phyloP scores from a whole-genome alignment of 306 rosid species.

The Luffa aegyptiaca region DNA sequence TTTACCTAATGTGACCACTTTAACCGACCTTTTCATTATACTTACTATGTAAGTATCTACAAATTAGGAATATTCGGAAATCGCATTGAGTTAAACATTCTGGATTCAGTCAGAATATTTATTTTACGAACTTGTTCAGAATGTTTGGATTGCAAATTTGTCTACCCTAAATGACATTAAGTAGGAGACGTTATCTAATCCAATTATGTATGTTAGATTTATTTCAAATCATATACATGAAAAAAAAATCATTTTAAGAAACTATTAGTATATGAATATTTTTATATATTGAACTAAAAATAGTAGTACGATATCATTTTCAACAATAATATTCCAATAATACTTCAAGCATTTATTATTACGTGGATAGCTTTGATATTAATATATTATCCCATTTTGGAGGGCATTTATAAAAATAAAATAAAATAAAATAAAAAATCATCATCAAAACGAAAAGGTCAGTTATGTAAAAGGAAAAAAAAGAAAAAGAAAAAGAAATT shows the following conservation, averaged over 20 bases:
- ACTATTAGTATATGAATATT: background rate
- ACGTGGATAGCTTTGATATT: background rate
- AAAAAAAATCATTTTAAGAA: background rate
- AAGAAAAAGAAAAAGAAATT: background rate
- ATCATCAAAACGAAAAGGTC: background rate
- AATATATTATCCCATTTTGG: background rate
- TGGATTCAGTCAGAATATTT: background rate
- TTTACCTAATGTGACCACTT: background rate
- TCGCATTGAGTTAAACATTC: background rate
- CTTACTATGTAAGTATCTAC: background rate
- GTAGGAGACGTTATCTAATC: background rate
- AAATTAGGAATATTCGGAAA: background rate
- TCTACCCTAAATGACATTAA: background rate
- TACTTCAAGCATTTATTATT: background rate
- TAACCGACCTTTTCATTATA: background rate
- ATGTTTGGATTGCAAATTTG: too few species aligned
- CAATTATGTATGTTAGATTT: background rate
- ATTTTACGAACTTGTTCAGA: too few species aligned
- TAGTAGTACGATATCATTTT: background rate
- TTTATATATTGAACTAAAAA: background rate
- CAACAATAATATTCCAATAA: background rate
- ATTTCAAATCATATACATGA: background rate
- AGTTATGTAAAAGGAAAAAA: background rate
- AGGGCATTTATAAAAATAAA: background rate
- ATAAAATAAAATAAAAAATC: background rate